Base-by-base conservation (phyloP, 106 monocot genomes). In the Allium sativum region DNA sequence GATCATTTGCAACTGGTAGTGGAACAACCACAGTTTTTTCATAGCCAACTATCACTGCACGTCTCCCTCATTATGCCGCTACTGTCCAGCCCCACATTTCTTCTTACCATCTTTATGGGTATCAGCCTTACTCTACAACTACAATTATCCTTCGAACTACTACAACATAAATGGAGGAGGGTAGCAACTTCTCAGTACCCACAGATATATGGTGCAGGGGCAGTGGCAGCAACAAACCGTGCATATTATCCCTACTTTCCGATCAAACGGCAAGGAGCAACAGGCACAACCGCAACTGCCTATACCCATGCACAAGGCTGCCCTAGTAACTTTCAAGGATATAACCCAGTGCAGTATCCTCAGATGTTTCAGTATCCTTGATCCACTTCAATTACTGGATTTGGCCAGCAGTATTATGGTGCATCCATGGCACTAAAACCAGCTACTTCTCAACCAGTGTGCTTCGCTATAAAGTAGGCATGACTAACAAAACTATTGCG, bases 361-460 rank as follows among this genome's bases (percentile, higher is more conserved):
- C 80, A 74, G 56, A 56, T 85, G 75, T 71, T 79, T 20, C 83
- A 80, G 44, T 91, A 79, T 66, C 73, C 79, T 31, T 64, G 73
- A 10, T 53, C 77, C 11, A 55, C 86, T 6, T 71, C 81, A 22
- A 74, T 83, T 44, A 75, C 80, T 0, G 83, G 91, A 8, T 78
- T 86, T 21, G 59, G 72, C 3, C 88, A 66, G 7, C 79, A 80
- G 40, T 91, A 81, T 31, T 31, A 31, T 31, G 31, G 31, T 21
- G 83, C 74, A 19, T 50, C 77, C 22, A 47, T 80, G 47, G 82
- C 82, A 44, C 72, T 90, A n/a, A 74, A 82, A 42, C 66, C 84
- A 10, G 83, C 43, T n/a, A n/a, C n/a, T 7, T 66, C 90, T 18
- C 90, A 82, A 73, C 58, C 85, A 86, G n/a, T n/a, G n/a, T n/a